Conservation (phyloP, 768 basidiomycete species). For the Leccinum variicolor region DNA sequence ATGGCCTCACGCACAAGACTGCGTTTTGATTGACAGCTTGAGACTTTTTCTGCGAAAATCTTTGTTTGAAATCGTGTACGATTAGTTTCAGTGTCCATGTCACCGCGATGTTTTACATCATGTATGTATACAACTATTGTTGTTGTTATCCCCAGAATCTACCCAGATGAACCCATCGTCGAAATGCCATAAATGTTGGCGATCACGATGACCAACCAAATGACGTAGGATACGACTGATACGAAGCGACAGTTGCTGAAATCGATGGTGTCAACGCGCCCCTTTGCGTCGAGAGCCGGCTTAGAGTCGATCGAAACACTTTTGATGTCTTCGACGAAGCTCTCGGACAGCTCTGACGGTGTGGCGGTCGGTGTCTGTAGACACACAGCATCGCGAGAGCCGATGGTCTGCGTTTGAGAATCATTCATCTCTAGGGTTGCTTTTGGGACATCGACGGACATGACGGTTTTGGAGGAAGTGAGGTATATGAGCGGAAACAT, state of each 20-base stretch:
- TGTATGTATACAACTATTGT: not conserved
- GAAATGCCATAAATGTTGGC: slow-evolving; percentile 55
- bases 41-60: not conserved
- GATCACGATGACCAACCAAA: slow-evolving; percentile 45
- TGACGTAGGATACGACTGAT: slow-evolving; percentile 40
- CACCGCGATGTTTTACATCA: not conserved
- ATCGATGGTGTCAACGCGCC: slow-evolving; percentile 29
- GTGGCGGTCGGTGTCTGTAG: not conserved
- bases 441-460: slow-evolving; percentile 12
- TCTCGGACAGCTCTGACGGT: not conserved
- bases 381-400: slow-evolving; percentile 12
- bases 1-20: slow-evolving; percentile 50
- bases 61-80: slow-evolving; percentile 8
- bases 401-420: not conserved
- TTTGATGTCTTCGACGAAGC: not conserved
- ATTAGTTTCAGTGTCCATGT: not conserved
- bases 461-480: slow-evolving; percentile 35
- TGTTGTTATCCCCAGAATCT: not conserved
- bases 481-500: slow-evolving; percentile 41
- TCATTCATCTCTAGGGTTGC: not conserved
- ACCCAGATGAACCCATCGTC: slow-evolving; percentile 31
- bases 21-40: slow-evolving; percentile 36
- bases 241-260: slow-evolving; percentile 39
- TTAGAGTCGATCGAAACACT: not conserved
- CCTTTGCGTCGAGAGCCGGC: not conserved